A percentile compares a stretch with the other conserved stretches of the same genome.
These are phyloP conservation scores for Davidsoniella eucalypti DNA, from an alignment of 2,329 filamentous ascomycete genomes.

Conservation along the genomic window DNA sequence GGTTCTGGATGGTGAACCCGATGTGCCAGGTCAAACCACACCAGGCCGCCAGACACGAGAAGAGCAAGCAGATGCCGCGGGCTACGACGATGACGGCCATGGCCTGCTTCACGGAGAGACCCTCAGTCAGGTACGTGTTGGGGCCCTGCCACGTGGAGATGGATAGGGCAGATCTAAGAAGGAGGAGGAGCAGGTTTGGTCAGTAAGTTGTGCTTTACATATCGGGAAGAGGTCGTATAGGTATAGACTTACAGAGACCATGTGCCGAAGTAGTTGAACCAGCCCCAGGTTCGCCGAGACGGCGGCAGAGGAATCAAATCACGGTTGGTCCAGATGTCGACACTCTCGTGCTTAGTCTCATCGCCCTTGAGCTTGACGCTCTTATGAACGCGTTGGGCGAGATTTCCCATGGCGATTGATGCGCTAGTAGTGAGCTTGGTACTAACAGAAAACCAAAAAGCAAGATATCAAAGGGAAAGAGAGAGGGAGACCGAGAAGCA, in stretches of 20 bases:
- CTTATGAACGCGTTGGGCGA: constrained; percentile 17
- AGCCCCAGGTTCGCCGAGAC: constrained; percentile 30
- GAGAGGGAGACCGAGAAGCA: too few relatives aligned
- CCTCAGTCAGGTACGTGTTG: constrained; percentile 29
- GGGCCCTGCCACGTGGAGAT: constrained; percentile 31
- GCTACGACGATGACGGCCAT: constrained; percentile 31
- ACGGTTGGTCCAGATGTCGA: constrained; percentile 33
- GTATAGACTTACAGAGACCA: constrained; percentile 22
- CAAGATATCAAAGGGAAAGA: too few relatives aligned
- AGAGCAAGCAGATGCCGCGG: constrained; percentile 25
- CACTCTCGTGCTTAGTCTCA: constrained; percentile 26
- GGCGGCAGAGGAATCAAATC: constrained; percentile 26
- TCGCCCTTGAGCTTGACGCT: constrained; percentile 23
- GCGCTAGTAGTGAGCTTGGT: too few relatives aligned
- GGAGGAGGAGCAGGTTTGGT: background rate
- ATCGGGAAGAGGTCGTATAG: background rate
- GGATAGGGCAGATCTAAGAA: constrained; percentile 19
- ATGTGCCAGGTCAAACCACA: constrained; percentile 33
- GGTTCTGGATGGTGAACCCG: constrained; percentile 32
- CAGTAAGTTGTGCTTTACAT: background rate
- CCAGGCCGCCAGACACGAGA: constrained; percentile 29
- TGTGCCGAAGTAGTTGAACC: constrained; percentile 24
- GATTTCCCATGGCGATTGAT: background rate
- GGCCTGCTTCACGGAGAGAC: constrained; percentile 29
- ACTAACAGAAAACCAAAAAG: too few relatives aligned